Evolutionary conservation across 2,329 filamentous ascomycete genomes (phyloP).

Genomic region (Botrytis cinerea): DNA sequence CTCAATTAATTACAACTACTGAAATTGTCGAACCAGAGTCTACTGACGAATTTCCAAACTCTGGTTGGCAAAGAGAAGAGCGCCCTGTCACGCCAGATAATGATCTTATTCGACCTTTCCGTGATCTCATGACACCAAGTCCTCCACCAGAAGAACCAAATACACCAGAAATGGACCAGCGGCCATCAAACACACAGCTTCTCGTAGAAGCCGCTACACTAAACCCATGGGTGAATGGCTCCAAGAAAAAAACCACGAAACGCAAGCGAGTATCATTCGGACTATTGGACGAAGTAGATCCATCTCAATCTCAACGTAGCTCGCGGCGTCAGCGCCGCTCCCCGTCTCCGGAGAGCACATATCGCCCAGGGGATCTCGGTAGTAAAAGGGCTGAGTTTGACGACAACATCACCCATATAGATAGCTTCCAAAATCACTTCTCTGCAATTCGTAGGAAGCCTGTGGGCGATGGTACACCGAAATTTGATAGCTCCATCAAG

Average conservation of each 20-base stretch:
- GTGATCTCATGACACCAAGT: constrained; percentile 32
- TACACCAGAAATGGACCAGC: background rate
- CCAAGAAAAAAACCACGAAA: constrained; percentile 28
- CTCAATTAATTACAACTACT: background rate
- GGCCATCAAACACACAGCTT: constrained; percentile 32
- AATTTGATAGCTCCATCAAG: constrained; percentile 24
- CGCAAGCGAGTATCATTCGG: constrained; percentile 40
- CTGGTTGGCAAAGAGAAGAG: constrained; percentile 30
- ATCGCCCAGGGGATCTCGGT: constrained; percentile 11
- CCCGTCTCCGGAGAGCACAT: constrained; percentile 30
- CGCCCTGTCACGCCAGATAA: constrained; percentile 26
- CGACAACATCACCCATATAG: constrained; percentile 27
- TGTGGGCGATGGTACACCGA: constrained; percentile 24
- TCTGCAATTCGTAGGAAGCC: constrained; percentile 12
- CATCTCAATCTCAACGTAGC: background rate
- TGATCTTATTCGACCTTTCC: constrained; percentile 32
- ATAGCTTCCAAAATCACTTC: constrained; percentile 32
- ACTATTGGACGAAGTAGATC: constrained; percentile 20
- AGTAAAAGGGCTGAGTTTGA: constrained; percentile 28
- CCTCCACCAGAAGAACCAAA: constrained; percentile 21
- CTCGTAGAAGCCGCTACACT: constrained; percentile 32
- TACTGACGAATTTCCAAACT: background rate
- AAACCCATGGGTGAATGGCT: constrained; percentile 38
- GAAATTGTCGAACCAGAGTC: background rate
- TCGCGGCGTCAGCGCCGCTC: constrained; percentile 26